These are phyloP conservation scores for Cladochytrium replicatum DNA, from an alignment of 192 early-diverging fungal species.

Conservation along the genomic window DNA sequence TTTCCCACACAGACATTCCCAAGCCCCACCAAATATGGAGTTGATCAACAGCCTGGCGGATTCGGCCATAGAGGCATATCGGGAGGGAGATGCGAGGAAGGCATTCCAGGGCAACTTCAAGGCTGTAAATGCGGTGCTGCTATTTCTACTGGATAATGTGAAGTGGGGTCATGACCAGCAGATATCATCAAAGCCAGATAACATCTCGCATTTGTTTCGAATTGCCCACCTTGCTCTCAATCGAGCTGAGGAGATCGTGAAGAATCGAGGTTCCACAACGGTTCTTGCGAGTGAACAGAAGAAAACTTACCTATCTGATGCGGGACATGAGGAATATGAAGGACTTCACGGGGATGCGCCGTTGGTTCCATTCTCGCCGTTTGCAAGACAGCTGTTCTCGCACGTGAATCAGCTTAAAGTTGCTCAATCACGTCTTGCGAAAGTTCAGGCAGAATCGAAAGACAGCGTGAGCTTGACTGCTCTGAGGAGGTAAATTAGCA, in stretches of 20 bases:
- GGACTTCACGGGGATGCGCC: conserved; percentile 5
- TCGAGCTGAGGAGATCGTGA: conserved; percentile 10
- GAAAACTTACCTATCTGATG: neutral
- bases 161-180: no score
- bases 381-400: conserved; percentile 7
- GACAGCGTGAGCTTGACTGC: neutral
- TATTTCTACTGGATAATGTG: no score
- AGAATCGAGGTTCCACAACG: neutral
- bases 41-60: no score
- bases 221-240: conserved; percentile 2
- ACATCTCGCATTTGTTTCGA: neutral
- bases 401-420: conserved; percentile 3
- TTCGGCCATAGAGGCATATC: no score
- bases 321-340: neutral
- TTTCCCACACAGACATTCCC: no score
- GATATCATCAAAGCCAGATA: conserved; percentile 4
- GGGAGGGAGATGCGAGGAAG: no score
- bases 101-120: no score
- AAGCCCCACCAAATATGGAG: no score
- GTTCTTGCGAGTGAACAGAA: neutral
- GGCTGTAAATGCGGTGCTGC: no score
- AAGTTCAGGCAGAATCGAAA: neutral
- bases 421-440: neutral
- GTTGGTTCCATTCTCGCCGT: conserved; percentile 5
- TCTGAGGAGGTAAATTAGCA: no score